Evolutionary conservation across 768 basidiomycete genomes (phyloP).

Genomic region (Boletellus sp.): DNA sequence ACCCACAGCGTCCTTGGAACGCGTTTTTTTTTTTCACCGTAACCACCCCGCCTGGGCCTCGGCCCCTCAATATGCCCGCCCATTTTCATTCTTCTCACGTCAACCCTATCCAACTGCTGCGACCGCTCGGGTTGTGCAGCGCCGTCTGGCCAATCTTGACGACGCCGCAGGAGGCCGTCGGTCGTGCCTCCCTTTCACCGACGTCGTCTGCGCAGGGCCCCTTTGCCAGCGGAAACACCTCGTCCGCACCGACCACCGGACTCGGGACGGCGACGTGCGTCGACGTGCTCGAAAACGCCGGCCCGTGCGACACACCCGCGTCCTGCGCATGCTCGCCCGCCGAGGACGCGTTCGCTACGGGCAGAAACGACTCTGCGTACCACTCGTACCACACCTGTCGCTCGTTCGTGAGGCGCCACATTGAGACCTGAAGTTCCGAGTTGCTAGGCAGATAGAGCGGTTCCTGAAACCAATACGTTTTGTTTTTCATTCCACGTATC

Average conservation of each 20-base stretch:
- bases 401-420: conserved; percentile 91
- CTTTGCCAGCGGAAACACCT: conserved; percentile 32
- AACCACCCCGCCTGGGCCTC: no score
- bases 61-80: no score
- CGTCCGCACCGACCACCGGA: conserved; percentile 68
- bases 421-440: conserved; percentile 86
- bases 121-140: conserved; percentile 86
- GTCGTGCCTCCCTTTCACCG: conserved; percentile 6
- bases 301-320: conserved; percentile 12
- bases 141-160: conserved; percentile 95
- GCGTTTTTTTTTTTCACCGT: no score
- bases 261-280: conserved; percentile 45
- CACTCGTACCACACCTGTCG: conserved; percentile 98
- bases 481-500: background rate
- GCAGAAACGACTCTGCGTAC: conserved; percentile 91
- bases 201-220: conserved; percentile 5
- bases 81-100: conserved; percentile 10
- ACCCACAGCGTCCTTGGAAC: no score
- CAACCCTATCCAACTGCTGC: conserved; percentile 91
- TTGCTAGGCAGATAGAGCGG: conserved; percentile 91
- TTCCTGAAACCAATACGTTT: conserved; percentile 48
- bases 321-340: conserved; percentile 18
- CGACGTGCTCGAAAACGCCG: conserved; percentile 27
- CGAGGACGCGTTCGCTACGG: conserved; percentile 42
- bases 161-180: conserved; percentile 35